Base-by-base conservation (phyloP, 2,329 filamentous ascomycete species). In the Ophiocordyceps camponoti-floridani region DNA sequence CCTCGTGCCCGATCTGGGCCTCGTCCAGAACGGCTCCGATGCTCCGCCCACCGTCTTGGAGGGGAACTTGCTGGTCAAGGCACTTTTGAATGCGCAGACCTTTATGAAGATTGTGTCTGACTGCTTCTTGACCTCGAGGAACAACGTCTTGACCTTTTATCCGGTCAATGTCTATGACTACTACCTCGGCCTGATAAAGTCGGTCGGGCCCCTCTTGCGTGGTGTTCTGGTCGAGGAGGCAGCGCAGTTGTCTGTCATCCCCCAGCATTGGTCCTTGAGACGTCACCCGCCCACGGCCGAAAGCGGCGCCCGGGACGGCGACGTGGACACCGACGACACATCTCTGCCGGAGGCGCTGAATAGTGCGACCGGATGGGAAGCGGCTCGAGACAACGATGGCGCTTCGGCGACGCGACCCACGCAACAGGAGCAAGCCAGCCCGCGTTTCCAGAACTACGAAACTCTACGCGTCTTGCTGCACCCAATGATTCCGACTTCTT, bases 211-310 rank as follows among this genome's bases (percentile, higher is more conserved):
- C 23, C 65, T 98, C 14, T 73, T 95, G 50, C 75, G 83, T 40
- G 80, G 81, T 44, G 83, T 86, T 47, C 71, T 94, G n/a, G 81
- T 80, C 60, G 89, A 98, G 60, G 84, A 93, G 51, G 82, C 88
- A 33, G 67, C 80, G 1, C 67, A 95, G 41, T 74, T 82, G 50
- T 79, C 76, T 43, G 70, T 75, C 44, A 80, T 94, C 43, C 86
- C 89, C 1, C 71, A 78, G 35, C 68, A 77, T 47, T 84, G 80
- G 79, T 66, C 65, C 12, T 53, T 58, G 40, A 55, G 56, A 50
- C 63, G 56, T 9, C 50, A 61, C 47, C 50, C 58, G 49, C 48
- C 54, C 35, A 43, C 48, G 13, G 35, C 49, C 11, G 56, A 56
- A 16, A 53, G 47, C 19, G 45, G 49, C 26, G 30, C 49, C 26